Evolutionary conservation across 1,139 yeast species (phyloP), one percentile per base, ranked within the genome.

Genomic region (Petasospora rhodanensis): DNA sequence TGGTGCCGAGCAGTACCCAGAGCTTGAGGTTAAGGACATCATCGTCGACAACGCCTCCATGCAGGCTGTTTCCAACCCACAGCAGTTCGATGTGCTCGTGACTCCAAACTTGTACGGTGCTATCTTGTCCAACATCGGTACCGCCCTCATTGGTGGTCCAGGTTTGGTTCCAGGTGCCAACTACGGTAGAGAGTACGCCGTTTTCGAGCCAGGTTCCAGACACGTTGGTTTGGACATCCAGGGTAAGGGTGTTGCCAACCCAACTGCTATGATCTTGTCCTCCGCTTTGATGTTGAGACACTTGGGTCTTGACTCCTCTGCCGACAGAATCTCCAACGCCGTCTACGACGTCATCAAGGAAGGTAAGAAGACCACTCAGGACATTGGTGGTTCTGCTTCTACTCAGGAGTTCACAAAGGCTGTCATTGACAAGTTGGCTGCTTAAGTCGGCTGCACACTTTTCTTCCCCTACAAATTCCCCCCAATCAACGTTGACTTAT

Each of bases 191-290:
- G 96, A 91, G 59, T 81, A 83, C 64, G 97, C 98, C 41, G 93
- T 91, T 47, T 91, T 91, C 64, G 98, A 91, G 73, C 98, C 98
- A 54, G 98, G 97, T 66, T 89, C 96, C 70, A 84, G 97, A 75
- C 98, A 91, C 70, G 97, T 89, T 56, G 98, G 97, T 66, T 75
- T 87, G 56, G 97, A 89, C 67, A 84, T 91, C 62, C 75, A 85
- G 72, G 96, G 95, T 59, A 79, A 84, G 66, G 83, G 86, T 72
- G 73, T 84, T 48, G 97, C 97, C 49, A 91, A 91, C 79, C 98
- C 98, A 64, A 86, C 97, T 45, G 97, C 96, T 53, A 82, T 89
- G 93, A 82, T 89, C 56, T 74, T 89, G 58, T 85, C 95, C 40
- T 76, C 95, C 34, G 67, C 89, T 48, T 79, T 89, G 83, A 66